These are phyloP conservation scores for Capsicum pubescens DNA, from an alignment of 257 asterid species.

Conservation along the genomic window DNA sequence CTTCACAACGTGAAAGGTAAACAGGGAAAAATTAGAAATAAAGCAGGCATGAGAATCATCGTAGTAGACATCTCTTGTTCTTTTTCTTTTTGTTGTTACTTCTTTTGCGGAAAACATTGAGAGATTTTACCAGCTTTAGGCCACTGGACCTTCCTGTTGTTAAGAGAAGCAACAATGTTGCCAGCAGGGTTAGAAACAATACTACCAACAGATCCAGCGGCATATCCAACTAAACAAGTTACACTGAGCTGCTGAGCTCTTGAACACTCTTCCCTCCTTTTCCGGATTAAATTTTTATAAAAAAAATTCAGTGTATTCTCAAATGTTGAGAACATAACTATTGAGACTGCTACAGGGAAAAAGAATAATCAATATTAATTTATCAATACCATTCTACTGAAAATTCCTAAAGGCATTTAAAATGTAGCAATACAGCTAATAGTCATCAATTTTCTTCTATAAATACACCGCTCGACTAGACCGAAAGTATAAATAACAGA, in stretches of 20 bases:
- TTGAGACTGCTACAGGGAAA: conserved; percentile 42
- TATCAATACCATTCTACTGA: neutral
- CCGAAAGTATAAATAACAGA: neutral
- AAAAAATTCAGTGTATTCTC: conserved; percentile 49
- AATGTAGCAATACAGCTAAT: neutral
- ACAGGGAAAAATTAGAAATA: neutral
- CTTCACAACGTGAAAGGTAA: conserved; percentile 44
- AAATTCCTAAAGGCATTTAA: neutral
- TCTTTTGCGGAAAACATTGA: neutral
- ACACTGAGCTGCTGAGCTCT: conserved; percentile 52
- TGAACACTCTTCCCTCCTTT: conserved; percentile 51
- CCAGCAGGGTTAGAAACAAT: conserved; percentile 53
- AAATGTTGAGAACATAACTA: conserved; percentile 57
- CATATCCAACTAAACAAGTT: conserved; percentile 57
- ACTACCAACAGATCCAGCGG: conserved; percentile 55
- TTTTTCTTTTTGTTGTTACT: neutral
- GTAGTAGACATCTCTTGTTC: neutral
- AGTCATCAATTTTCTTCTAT: neutral
- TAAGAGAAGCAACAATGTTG: conserved; percentile 47
- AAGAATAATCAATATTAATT: conserved; percentile 1
- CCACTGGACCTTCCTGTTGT: conserved; percentile 40
- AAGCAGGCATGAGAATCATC: neutral
- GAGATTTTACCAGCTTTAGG: conserved; percentile 41
- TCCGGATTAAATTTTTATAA: conserved; percentile 42
- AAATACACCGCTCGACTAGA: conserved; percentile 7